phyloP scores from a whole-genome alignment of 2,329 filamentous ascomycete species.

The Cyphellophora attinorum region DNA sequence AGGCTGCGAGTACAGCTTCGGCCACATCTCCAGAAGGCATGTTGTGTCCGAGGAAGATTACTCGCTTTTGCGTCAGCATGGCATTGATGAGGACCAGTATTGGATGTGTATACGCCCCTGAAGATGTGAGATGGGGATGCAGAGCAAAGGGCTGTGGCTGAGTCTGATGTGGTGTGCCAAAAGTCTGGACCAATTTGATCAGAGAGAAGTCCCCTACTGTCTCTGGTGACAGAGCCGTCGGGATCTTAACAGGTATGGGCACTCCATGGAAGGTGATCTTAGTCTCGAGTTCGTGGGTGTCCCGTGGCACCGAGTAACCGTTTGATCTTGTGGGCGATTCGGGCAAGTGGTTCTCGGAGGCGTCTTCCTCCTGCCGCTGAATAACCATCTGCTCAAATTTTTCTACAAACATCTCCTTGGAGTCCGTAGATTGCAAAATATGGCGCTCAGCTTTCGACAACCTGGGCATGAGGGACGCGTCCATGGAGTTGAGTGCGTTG shows the following conservation, averaged over 20 bases:
- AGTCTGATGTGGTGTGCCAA: constrained; percentile 72
- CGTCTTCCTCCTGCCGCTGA: constrained; percentile 63
- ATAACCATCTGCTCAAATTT: constrained; percentile 95
- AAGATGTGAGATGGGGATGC: constrained; percentile 89
- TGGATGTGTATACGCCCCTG: constrained; percentile 79
- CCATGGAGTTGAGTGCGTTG: constrained; percentile 91
- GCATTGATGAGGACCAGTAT: constrained; percentile 93
- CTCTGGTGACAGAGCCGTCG: constrained; percentile 85
- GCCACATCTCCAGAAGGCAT: constrained; percentile 92
- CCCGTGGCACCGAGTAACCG: constrained; percentile 69
- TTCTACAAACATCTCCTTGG: constrained; percentile 92
- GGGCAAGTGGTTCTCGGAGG: constrained; percentile 21
- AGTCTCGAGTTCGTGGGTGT: constrained; percentile 96
- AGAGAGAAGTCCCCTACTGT: constrained; percentile 96
- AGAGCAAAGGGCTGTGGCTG: constrained; percentile 74
- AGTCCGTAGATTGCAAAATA: constrained; percentile 80
- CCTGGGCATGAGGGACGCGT: constrained; percentile 82
- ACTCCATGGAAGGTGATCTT: constrained; percentile 94
- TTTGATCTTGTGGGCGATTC: constrained; percentile 47
- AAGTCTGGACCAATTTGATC: constrained; percentile 93
- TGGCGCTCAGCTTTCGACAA: constrained; percentile 75
- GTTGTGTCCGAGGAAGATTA: constrained; percentile 93
- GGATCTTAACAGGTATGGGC: constrained; percentile 92
- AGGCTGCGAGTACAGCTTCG: constrained; percentile 95
- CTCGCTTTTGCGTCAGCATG: constrained; percentile 86